Conservation (phyloP, 2,329 filamentous ascomycete genomes). For the Hypoxylon sp. region DNA sequence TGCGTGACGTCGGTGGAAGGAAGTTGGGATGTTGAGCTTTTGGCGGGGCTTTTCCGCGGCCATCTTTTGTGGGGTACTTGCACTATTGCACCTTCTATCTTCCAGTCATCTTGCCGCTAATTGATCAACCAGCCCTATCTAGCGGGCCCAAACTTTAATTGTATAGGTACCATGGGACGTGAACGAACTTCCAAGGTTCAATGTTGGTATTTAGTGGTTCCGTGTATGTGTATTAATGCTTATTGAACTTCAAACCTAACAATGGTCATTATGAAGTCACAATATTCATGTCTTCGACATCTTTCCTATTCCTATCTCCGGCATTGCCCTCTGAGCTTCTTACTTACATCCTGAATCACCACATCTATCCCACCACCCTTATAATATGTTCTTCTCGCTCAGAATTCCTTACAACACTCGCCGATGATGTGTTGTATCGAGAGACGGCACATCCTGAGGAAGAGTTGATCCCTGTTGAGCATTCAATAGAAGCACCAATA, state of each 20-base stretch:
- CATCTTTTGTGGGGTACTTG: constrained; percentile 15
- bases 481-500: constrained; percentile 19
- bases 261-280: constrained; percentile 39
- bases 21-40: constrained; percentile 25
- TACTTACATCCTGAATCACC: constrained; percentile 71
- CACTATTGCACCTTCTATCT: constrained; percentile 1
- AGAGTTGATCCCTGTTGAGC: background rate
- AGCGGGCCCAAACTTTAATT: background rate
- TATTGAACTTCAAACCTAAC: background rate
- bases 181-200: too few relatives aligned
- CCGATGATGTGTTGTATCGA: constrained; percentile 59
- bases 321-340: constrained; percentile 74
- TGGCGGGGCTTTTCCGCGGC: constrained; percentile 26
- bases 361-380: constrained; percentile 73
- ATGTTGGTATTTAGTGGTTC: too few relatives aligned
- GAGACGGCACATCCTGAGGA: constrained; percentile 10
- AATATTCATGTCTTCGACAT: constrained; percentile 44
- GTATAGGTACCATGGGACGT: too few relatives aligned
- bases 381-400: constrained; percentile 77
- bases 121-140: constrained; percentile 8
- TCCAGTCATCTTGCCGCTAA: constrained; percentile 1
- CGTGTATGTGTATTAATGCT: background rate
- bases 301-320: constrained; percentile 63
- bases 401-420: constrained; percentile 74
- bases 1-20: constrained; percentile 41